phyloP scores from a whole-genome alignment of 805 yeast genomes.

The Sugiyamaella boreocaroliniensis region DNA sequence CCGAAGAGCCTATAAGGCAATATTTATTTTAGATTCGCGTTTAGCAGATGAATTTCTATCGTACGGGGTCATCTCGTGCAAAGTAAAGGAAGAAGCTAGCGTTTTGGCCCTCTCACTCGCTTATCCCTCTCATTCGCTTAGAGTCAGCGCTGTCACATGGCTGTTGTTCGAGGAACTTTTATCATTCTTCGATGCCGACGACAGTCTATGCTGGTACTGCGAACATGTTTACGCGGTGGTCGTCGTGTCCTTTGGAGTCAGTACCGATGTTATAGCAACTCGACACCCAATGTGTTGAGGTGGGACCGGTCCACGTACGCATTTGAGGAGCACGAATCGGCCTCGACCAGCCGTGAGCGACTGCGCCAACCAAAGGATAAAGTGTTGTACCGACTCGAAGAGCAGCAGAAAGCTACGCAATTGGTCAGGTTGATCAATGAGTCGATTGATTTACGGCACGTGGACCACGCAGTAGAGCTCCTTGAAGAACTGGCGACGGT shows the following conservation, averaged over 20 bases:
- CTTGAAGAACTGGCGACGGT: neutral
- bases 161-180: too few relatives aligned
- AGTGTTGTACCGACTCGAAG: neutral
- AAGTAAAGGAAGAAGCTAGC: too few relatives aligned
- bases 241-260: neutral
- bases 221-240: neutral
- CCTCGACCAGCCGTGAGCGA: neutral
- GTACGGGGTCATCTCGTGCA: too few relatives aligned
- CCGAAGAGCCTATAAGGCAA: too few relatives aligned
- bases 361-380: neutral
- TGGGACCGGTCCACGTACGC: neutral
- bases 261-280: neutral
- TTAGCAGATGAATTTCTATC: too few relatives aligned
- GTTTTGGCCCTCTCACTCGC: too few relatives aligned
- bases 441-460: neutral
- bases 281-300: neutral
- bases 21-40: too few relatives aligned
- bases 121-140: too few relatives aligned
- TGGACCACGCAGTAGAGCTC: neutral
- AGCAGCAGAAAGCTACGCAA: neutral
- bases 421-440: neutral
- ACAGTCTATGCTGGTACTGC: neutral
- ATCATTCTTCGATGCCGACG: too few relatives aligned
- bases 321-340: neutral
- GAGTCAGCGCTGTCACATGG: too few relatives aligned